Conservation (phyloP, 2,329 filamentous ascomycete species). For the Venturia effusa region DNA sequence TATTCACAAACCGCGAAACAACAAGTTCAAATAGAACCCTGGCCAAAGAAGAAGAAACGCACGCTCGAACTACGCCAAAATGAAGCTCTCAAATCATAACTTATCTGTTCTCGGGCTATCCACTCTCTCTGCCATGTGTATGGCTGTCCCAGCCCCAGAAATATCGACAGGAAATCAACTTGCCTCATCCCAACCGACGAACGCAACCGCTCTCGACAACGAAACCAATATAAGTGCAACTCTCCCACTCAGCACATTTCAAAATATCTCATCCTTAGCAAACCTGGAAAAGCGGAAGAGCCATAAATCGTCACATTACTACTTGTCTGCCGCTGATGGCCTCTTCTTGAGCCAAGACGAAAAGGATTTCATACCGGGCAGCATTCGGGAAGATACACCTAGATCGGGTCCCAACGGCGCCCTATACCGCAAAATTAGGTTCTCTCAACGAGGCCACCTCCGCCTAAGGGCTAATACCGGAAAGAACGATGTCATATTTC, state of each 20-base stretch:
- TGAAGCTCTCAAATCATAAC: neutral
- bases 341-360: neutral
- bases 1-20: no score
- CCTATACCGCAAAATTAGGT: neutral
- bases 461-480: neutral
- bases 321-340: neutral
- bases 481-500: neutral
- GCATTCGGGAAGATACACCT: neutral
- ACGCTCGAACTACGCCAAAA: neutral
- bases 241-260: neutral
- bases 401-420: neutral
- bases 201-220: no score
- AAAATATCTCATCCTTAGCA: neutral
- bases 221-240: neutral
- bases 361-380: neutral
- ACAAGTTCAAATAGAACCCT: neutral
- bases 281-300: neutral
- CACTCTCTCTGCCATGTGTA: neutral
- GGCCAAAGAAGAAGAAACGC: neutral
- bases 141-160: neutral
- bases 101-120: neutral
- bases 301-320: neutral
- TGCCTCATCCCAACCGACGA: no score
- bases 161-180: neutral
- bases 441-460: neutral